Base-by-base conservation (phyloP, 108 stramenopile genomes). In the Cylindrotheca fusiformis region DNA sequence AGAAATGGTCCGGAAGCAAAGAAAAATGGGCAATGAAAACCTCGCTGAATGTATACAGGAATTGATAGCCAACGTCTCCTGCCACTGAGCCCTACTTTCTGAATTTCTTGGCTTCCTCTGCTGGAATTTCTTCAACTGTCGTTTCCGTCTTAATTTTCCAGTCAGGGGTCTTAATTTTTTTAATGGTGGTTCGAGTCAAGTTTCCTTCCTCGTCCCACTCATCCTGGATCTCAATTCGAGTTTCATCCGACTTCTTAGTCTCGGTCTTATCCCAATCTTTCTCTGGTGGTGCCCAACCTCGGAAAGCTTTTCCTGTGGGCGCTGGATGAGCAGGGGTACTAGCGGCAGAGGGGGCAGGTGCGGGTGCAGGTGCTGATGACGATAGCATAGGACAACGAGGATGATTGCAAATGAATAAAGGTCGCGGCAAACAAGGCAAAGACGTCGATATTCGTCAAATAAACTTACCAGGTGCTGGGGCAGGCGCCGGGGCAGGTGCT, bases 191-290 rank as follows among this genome's bases (percentile, higher is more conserved):
- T 48, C 72, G 52, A 18, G 25, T 45, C 4, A 74, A 50, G 46
- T 74, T 74, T 33, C 72, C 72, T 12, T 74, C 59, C 0, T 66
- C 72, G 29, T 74, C 72, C 72, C 72, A 74, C 54, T 74, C 72
- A 18, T 74, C 72, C 52, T 66, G 54, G 44, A 74, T 48, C 56
- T 74, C 72, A 44, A 67, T 47, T 20, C 54, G 55, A 3, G 65
- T 67, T 29, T 74, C 31, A 49, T 67, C 72, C 41, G 30, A 33
- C 21, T 54, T 56, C 29, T 24, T 33, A 33, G 59, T 62, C 27
- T 46, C 48, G 17, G 22, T 32, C 20, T 64, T 32, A 25, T 74
- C 72, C 72, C 65, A 67, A 23, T 67, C 72, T 32, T 74, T 74
- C 17, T 23, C 20, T 1, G 72, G 72, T 22, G 72, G 72, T 29